These are phyloP conservation scores for Paragyromitra xinjiangensis DNA, from an alignment of 495 filamentous ascomycete species.

Conservation along the genomic window DNA sequence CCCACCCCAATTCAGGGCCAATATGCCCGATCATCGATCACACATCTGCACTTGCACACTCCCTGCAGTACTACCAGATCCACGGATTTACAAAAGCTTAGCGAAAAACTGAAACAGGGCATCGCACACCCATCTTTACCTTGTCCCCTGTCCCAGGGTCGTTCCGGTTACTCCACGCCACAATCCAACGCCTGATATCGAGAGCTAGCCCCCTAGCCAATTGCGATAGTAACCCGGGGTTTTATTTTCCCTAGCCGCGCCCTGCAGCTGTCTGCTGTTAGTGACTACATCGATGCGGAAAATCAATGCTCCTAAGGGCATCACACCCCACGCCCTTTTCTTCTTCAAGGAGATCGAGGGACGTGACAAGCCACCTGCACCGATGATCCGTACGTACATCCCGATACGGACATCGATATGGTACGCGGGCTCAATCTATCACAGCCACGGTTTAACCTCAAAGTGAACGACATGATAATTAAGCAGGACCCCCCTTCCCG, in stretches of 20 bases:
- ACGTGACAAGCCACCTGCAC: constrained; percentile 5
- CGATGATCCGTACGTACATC: background rate
- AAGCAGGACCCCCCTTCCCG: background rate
- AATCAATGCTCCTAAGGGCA: constrained; percentile 7
- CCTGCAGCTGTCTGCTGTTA: background rate
- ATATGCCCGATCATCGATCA: constrained; percentile 12
- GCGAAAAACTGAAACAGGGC: constrained; percentile 23
- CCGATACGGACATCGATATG: background rate
- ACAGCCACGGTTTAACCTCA: constrained; percentile 13
- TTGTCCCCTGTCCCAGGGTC: constrained; percentile 22
- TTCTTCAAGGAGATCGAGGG: background rate
- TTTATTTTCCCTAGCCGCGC: background rate
- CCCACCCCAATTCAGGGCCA: constrained; percentile 1
- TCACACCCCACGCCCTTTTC: background rate
- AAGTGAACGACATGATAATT: background rate
- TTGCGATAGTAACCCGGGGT: constrained; percentile 17
- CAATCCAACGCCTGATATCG: background rate
- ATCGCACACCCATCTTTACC: constrained; percentile 20
- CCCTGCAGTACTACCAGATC: constrained; percentile 24
- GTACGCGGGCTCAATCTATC: background rate
- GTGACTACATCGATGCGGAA: background rate
- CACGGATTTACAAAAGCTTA: constrained; percentile 25
- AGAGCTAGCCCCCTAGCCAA: background rate
- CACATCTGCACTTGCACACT: constrained; percentile 14
- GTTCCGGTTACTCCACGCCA: constrained; percentile 27